Conservation (phyloP, 306 rosid species). For the Begonia loranthoides region DNA sequence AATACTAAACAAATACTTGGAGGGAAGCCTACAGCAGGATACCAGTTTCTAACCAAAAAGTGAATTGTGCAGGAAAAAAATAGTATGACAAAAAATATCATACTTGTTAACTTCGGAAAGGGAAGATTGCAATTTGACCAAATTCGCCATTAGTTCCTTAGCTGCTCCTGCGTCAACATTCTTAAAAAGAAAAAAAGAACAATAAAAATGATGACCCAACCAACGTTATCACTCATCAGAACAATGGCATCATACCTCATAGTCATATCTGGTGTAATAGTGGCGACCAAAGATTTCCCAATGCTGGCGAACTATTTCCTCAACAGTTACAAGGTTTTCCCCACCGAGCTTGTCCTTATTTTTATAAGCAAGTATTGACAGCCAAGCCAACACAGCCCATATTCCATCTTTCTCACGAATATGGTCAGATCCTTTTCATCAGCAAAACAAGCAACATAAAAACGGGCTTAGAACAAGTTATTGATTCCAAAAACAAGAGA, state of each 20-base stretch:
- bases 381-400: conserved; percentile 99
- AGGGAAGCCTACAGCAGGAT: too few species aligned
- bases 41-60: too few species aligned
- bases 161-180: conserved; percentile 96
- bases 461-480: background rate
- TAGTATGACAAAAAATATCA: conserved; percentile 9
- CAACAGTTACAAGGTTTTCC: conserved; percentile 78
- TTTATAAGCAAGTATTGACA: conserved; percentile 70
- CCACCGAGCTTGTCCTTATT: conserved; percentile 68
- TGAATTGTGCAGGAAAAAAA: too few species aligned
- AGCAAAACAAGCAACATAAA: conserved; percentile 14
- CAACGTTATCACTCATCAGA: conserved; percentile 1
- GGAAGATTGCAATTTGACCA: conserved; percentile 86
- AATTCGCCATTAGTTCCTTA: conserved; percentile 74
- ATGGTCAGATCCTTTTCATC: conserved; percentile 78
- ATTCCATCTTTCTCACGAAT: conserved; percentile 98
- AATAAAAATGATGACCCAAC: conserved; percentile 5
- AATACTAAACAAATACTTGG: too few species aligned
- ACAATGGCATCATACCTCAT: conserved; percentile 41
- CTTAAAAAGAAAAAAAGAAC: conserved; percentile 28
- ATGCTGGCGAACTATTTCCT: conserved; percentile 91
- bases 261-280: conserved; percentile 91
- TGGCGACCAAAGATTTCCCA: conserved; percentile 95
- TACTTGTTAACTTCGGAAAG: conserved; percentile 79
- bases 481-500: background rate